These are phyloP conservation scores for Tylopilus vinaceipallidus DNA, from an alignment of 768 basidiomycete species.

Conservation along the genomic window DNA sequence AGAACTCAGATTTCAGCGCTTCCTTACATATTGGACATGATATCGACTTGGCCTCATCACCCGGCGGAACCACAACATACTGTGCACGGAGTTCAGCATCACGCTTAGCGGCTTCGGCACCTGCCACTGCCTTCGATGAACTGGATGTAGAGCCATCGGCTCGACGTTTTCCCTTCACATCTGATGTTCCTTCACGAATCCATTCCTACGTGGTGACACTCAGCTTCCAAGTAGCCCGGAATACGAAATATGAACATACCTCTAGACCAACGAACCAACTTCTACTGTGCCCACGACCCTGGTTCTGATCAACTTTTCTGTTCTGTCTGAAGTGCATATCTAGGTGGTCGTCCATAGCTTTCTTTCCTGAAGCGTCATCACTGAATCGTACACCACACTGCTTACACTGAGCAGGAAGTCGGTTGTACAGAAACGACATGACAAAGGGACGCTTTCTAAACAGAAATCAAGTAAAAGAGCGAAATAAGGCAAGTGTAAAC, in stretches of 20 bases:
- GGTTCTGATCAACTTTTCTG: slow-evolving; percentile 71
- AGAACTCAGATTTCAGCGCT: slow-evolving; percentile 82
- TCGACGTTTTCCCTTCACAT: slow-evolving; percentile 69
- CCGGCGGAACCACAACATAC: slow-evolving; percentile 87
- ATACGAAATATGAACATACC: slow-evolving; percentile 45
- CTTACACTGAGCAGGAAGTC: slow-evolving; percentile 81
- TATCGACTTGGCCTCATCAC: slow-evolving; percentile 78
- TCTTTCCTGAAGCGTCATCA: slow-evolving; percentile 68
- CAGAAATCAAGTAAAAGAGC: slow-evolving; percentile 20
- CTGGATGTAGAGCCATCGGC: slow-evolving; percentile 49
- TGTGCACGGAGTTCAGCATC: slow-evolving; percentile 73
- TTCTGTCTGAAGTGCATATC: slow-evolving; percentile 98
- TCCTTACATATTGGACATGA: slow-evolving; percentile 98
- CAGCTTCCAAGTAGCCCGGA: slow-evolving; percentile 10
- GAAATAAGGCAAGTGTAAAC: neutral
- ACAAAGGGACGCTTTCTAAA: slow-evolving; percentile 50
- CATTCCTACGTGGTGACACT: slow-evolving; percentile 64
- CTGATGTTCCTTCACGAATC: slow-evolving; percentile 64
- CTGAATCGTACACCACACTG: slow-evolving; percentile 91
- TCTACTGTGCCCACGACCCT: slow-evolving; percentile 83
- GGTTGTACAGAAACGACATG: slow-evolving; percentile 67
- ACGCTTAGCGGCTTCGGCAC: slow-evolving; percentile 66
- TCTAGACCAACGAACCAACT: slow-evolving; percentile 86
- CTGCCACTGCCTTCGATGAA: slow-evolving; percentile 56
- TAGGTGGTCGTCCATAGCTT: slow-evolving; percentile 80